Evolutionary conservation across 2,329 filamentous ascomycete genomes (phyloP), one percentile per base, ranked within the genome.

Genomic region (Coniochaeta sp.): DNA sequence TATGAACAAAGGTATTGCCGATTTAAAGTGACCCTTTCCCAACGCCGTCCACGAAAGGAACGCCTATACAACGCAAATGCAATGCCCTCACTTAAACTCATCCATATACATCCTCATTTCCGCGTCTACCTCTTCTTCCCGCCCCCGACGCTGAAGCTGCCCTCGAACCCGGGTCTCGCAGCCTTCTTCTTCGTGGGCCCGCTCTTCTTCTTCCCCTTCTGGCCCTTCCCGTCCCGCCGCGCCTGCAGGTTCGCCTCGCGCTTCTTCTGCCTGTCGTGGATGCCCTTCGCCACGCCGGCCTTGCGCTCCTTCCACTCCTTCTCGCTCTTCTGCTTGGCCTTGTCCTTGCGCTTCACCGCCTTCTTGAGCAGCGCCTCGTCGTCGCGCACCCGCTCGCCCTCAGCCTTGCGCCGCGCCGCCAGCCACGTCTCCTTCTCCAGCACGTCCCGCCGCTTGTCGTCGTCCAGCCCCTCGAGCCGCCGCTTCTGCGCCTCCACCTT

Each of bases 381-480:
- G 70, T 98, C 92, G 62, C 86, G 87, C 36, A 97, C 88, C 71
- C 91, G 90, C 70, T 96, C 93, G 56, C 95, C 95, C 72, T 96
- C 90, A 1, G 89, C 91, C 26, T 89, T 87, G 74, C 91, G 91
- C 74, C 93, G 89, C 2, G 95, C 95, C 55, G 90, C 93, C 61
- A 97, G 80, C 95, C 95, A 99, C 61, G 88, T 80, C 69, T 99
- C 93, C 79, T 98, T 98, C 74, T 97, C 91, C 62, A 92, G 87
- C 52, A 98, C 88, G 62, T 96, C 90, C 63, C 87, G 87, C 60
- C 89, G 89, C 77, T 96, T 96, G 65, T 86, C 84, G 1, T 88
- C 85, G 67, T 93, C 89, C 69, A 96, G 84, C 30, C 79, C 83
- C 52, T 87, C 83, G 32, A 98, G 77, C 30, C 92, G 88, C 68